Evolutionary conservation across 2,329 filamentous ascomycete genomes (phyloP).

Genomic region (Colletotrichum sp.): DNA sequence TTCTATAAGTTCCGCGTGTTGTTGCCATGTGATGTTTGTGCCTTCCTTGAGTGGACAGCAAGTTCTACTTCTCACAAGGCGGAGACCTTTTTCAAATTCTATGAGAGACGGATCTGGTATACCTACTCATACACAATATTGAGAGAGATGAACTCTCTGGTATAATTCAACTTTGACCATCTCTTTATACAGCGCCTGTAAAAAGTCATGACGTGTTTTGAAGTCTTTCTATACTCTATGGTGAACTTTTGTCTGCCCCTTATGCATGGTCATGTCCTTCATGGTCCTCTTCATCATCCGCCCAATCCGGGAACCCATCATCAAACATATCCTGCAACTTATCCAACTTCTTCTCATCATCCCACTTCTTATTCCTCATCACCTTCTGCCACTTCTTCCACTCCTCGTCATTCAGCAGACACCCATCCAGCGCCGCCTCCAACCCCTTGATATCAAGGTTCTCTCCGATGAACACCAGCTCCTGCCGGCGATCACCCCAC

Average conservation of each 20-base stretch:
- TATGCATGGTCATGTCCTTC: slow-evolving; percentile 29
- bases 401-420: slow-evolving; percentile 66
- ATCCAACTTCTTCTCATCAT: slow-evolving; percentile 45
- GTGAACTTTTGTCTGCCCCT: background rate
- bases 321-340: slow-evolving; percentile 57
- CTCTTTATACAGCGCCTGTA: too few relatives aligned
- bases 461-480: slow-evolving; percentile 77
- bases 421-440: slow-evolving; percentile 60
- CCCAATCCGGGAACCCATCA: slow-evolving; percentile 64
- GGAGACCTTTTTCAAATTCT: too few relatives aligned
- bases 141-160: rapidly evolving
- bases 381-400: slow-evolving; percentile 57
- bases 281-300: slow-evolving; percentile 41
- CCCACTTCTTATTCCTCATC: slow-evolving; percentile 47
- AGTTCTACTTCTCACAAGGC: too few relatives aligned
- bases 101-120: too few relatives aligned
- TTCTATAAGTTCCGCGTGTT: background rate
- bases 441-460: slow-evolving; percentile 59
- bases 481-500: slow-evolving; percentile 75
- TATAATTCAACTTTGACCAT: too few relatives aligned
- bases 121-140: too few relatives aligned
- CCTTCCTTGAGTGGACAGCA: background rate
- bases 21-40: rapidly evolving
- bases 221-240: background rate
- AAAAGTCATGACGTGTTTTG: background rate